phyloP scores from a whole-genome alignment of 2,329 filamentous ascomycete species.

The Fusarium albosuccineum region DNA sequence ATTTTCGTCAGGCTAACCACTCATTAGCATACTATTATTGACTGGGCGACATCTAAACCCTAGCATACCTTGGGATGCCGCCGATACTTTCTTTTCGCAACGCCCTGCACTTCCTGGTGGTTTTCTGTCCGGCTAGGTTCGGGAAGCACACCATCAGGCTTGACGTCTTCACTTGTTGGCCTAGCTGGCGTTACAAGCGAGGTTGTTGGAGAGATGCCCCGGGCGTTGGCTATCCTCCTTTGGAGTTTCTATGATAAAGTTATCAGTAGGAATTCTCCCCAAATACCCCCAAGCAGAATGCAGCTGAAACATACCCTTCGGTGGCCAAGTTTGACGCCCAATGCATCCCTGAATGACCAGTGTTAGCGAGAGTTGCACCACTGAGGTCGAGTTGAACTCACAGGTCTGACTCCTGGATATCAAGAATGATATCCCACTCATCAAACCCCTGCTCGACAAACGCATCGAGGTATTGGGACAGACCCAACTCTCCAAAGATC shows the following conservation, averaged over 20 bases:
- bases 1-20: constrained; percentile 76
- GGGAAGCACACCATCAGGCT: constrained; percentile 65
- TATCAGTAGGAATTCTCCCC: constrained; percentile 10
- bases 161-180: constrained; percentile 66
- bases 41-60: neutral
- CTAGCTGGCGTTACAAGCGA: constrained; percentile 64
- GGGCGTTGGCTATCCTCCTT: constrained; percentile 80
- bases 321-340: constrained; percentile 85
- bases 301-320: constrained; percentile 72
- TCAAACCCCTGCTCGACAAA: constrained; percentile 87
- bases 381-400: constrained; percentile 57
- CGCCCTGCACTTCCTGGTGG: constrained; percentile 58
- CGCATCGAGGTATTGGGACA: constrained; percentile 79
- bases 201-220: constrained; percentile 70
- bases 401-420: constrained; percentile 88
- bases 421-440: constrained; percentile 84
- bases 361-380: constrained; percentile 34
- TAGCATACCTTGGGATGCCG: constrained; percentile 78
- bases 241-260: constrained; percentile 76
- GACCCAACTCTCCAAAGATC: constrained; percentile 80
- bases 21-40: constrained; percentile 11
- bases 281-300: neutral
- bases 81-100: constrained; percentile 79
- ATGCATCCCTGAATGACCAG: constrained; percentile 67
- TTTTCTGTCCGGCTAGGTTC: constrained; percentile 63